These are phyloP conservation scores for Trebouxia sp. DNA, from an alignment of 139 green algal genomes.

Conservation along the genomic window DNA sequence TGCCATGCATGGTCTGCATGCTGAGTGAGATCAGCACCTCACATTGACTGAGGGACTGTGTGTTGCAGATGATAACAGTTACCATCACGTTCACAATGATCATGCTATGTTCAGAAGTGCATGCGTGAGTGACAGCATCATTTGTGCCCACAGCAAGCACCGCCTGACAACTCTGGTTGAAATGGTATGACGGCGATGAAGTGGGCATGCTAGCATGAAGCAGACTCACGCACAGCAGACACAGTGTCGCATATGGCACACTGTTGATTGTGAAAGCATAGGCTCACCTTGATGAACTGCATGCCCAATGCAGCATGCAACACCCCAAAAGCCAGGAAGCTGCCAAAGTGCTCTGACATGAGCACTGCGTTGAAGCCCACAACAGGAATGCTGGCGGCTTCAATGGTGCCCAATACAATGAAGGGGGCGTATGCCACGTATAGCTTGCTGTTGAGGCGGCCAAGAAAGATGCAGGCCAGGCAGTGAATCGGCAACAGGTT, in stretches of 20 bases:
- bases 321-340: slow-evolving; percentile 85
- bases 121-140: too few species aligned
- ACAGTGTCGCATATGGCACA: not conserved
- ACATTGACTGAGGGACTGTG: too few species aligned
- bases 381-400: slow-evolving; percentile 85
- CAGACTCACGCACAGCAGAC: too few species aligned
- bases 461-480: slow-evolving; percentile 78
- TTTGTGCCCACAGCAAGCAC: too few species aligned
- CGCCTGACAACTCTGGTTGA: too few species aligned
- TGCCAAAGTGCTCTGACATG: slow-evolving; percentile 94
- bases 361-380: slow-evolving; percentile 97
- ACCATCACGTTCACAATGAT: too few species aligned
- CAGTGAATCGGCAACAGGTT: slow-evolving; percentile 96
- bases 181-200: too few species aligned
- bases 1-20: too few species aligned
- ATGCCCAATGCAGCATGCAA: slow-evolving; percentile 79
- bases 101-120: too few species aligned
- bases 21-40: too few species aligned
- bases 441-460: slow-evolving; percentile 60
- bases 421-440: slow-evolving; percentile 88
- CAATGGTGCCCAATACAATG: slow-evolving; percentile 79
- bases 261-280: not conserved
- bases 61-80: too few species aligned
- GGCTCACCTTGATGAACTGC: slow-evolving; percentile 58
- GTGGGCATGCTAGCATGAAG: too few species aligned